Percentiles rank a stretch among this genome's conserved stretches.
phyloP scores from a whole-genome alignment of 108 stramenopile species.

The Stephanodiscus minutulus region DNA sequence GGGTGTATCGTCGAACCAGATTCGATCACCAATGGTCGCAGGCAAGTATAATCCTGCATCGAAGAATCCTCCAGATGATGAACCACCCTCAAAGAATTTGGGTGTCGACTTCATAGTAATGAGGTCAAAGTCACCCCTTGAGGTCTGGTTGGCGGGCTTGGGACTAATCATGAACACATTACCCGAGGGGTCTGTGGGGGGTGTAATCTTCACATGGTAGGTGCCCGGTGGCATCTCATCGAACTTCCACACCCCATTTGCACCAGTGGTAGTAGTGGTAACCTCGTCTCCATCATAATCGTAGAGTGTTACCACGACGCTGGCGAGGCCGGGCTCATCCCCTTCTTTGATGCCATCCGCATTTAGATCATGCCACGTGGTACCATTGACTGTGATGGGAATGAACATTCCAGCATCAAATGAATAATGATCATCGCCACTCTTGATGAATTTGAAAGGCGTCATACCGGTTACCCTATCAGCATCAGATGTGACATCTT shows the following conservation, averaged over 20 bases:
- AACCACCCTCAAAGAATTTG: constrained; percentile 28
- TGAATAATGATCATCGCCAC: constrained; percentile 30
- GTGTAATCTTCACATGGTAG: constrained; percentile 25
- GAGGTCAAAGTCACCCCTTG: constrained; percentile 31
- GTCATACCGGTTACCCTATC: constrained; percentile 37
- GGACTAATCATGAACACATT: neutral
- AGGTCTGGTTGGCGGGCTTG: constrained; percentile 5
- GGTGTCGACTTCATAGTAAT: constrained; percentile 27
- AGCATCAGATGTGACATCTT: constrained; percentile 47
- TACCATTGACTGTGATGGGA: constrained; percentile 40
- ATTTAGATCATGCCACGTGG: constrained; percentile 51
- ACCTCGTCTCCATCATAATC: constrained; percentile 43
- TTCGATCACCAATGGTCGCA: constrained; percentile 38
- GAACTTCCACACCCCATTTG: constrained; percentile 26
- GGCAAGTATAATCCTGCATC: constrained; percentile 44
- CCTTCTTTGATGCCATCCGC: constrained; percentile 41
- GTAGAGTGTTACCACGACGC: constrained; percentile 28
- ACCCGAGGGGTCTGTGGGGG: constrained; percentile 7
- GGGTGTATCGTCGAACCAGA: constrained; percentile 39
- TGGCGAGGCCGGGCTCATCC: constrained; percentile 33
- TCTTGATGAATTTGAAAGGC: constrained; percentile 9
- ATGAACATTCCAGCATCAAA: constrained; percentile 52
- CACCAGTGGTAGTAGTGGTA: constrained; percentile 6
- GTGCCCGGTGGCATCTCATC: constrained; percentile 46
- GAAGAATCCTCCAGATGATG: constrained; percentile 34